Evolutionary conservation across 2,329 filamentous ascomycete genomes (phyloP), one percentile per base, ranked within the genome.

Genomic region (Penicillium sp.): DNA sequence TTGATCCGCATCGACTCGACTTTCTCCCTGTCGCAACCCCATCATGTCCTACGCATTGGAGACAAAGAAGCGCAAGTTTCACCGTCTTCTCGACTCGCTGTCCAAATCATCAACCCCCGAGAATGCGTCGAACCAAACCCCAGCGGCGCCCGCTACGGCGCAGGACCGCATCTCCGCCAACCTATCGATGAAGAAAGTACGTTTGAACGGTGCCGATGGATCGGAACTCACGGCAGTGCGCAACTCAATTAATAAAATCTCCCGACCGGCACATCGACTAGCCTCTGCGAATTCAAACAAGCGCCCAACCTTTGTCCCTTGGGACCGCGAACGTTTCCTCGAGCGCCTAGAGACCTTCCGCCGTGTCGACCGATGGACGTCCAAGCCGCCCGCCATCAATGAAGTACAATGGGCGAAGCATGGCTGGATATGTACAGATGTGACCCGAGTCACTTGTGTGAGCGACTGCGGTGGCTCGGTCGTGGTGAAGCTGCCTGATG

Each of bases 351-450:
- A 86, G 52, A 95, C 89, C 0, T 99, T 95, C 65, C 87, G 92
- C 64, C 89, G 92, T 58, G 84, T 97, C 40, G 93, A 89, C 46
- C 82, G 87, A 66, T 99, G 92, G 92, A 87, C 88, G n/a, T 87
- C 89, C 0, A 97, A 97, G 67, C 91, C 93, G 0, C 82, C 91
- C 44, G 78, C 77, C 29, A 84, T 97, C 60, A 89, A 83, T 64
- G 93, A 97, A 71, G 84, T 96, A 7, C 87, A 90, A 67, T 99
- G 93, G 93, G 91, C 91, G 0, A 95, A 92, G 75, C 77, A 88
- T 50, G 92, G 92, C 0, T 99, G 93, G 92, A 78, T 86, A 3
- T 96, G 92, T 62, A 83, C 87, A 38, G 86, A 86, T 60, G 83
- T 84, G 56, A 90, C 95, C 70, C 87, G 87, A 3, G 89, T 97